A percentile compares a stretch with the other conserved stretches of the same genome.
Conservation (phyloP, 495 filamentous ascomycete species). For the Penicillium goetzii region DNA sequence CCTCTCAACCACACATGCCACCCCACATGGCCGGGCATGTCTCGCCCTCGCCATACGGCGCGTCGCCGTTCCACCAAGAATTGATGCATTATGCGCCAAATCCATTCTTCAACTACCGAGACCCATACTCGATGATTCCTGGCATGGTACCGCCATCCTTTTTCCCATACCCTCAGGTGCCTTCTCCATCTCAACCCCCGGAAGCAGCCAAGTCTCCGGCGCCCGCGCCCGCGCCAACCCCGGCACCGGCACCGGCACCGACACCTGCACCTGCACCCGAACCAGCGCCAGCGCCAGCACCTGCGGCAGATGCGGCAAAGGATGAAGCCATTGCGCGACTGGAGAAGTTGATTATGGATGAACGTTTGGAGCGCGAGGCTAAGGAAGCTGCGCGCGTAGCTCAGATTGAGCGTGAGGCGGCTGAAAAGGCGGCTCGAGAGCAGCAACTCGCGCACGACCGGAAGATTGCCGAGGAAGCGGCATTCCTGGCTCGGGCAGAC, state of each 20-base stretch:
- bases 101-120: conserved; percentile 52
- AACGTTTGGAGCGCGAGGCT: conserved; percentile 47
- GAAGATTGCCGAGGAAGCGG: conserved; percentile 46
- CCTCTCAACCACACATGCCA: conserved; percentile 35
- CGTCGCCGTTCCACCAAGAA: conserved; percentile 48
- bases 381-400: conserved; percentile 48
- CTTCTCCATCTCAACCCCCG: conserved; percentile 39
- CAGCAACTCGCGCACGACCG: conserved; percentile 51
- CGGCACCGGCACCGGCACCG: conserved; percentile 13
- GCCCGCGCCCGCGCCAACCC: conserved; percentile 11
- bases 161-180: conserved; percentile 43
- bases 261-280: conserved; percentile 16
- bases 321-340: conserved; percentile 57
- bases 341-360: conserved; percentile 57
- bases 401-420: conserved; percentile 50
- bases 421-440: conserved; percentile 56
- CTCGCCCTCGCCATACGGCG: conserved; percentile 38
- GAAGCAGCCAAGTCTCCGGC: conserved; percentile 27
- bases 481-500: conserved; percentile 46
- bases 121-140: conserved; percentile 45
- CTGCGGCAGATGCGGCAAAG: conserved; percentile 42
- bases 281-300: conserved; percentile 14
- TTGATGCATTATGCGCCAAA: conserved; percentile 52
- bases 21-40: conserved; percentile 38
- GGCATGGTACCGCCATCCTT: conserved; percentile 45